Evolutionary conservation across 805 yeast genomes (phyloP), one percentile per base, ranked within the genome.

Genomic region (Huiozyma sinensis): DNA sequence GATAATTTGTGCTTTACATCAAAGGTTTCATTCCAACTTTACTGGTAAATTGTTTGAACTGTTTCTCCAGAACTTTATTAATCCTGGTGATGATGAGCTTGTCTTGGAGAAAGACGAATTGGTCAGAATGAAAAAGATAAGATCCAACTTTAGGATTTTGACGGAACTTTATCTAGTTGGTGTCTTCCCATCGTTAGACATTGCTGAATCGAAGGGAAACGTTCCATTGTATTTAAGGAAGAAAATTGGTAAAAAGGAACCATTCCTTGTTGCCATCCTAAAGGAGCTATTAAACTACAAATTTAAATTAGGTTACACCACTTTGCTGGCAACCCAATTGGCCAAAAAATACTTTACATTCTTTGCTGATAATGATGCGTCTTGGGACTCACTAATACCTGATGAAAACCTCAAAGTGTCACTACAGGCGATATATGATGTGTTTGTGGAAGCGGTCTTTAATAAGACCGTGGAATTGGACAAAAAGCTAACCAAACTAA

Each of bases 1-100:
- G 51, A 72, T 87, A 1, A 69, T 81, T 0, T 75, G 86, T 35
- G 80, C 79, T 0, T 63, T 88, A 13, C 95, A 87, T 63, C 95
- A 83, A 60, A 67, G 96, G 44, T 87, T 88, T 56, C 55, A 66
- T 2, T 42, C 49, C 0, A 50, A 60, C 2, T 82, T 84, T 58
- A 73, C 89, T 0, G 73, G 76, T 1, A 55, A 48, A 8, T 55
- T 79, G 32, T 61, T 74, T 45, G 59, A 67, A 6, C 61, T 68
- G 50, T 67, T 75, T 44, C 61, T 71, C 3, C 58, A 64, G 24
- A 65, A 65, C n/a, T 58, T 77, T 27, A 57, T 65, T 6, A 63
- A 56, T 36, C 72, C 70, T 9, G 34, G 44, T 6, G 47, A 36
- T 4, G 53, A 49, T 2, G 33, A 46, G 1, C 31, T 30, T 7